Conservation (phyloP, 345 rosid species). For the Eucalyptus dawsonii region DNA sequence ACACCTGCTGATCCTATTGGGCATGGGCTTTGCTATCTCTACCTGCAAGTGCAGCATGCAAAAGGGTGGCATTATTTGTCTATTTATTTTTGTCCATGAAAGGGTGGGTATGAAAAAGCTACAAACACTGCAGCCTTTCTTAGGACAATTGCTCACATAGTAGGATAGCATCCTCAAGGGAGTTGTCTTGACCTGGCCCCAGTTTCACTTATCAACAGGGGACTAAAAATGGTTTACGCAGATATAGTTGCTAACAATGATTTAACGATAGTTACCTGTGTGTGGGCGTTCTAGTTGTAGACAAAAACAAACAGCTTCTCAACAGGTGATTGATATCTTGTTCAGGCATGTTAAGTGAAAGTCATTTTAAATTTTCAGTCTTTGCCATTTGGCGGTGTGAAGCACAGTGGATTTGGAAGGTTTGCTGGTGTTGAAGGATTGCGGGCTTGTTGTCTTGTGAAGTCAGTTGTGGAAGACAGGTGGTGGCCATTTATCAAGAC, state of each 20-base stretch:
- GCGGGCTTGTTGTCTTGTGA: constrained; percentile 91
- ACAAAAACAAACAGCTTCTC: not conserved
- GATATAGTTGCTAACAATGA: not conserved
- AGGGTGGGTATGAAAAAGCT: not conserved
- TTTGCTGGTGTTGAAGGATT: constrained; percentile 95
- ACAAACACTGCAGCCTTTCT: not conserved
- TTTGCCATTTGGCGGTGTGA: constrained; percentile 93
- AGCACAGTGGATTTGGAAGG: constrained; percentile 93
- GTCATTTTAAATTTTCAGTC: constrained; percentile 37
- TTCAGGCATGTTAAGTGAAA: not conserved
- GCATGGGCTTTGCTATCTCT: not conserved
- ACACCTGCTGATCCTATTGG: not conserved
- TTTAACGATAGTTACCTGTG: not conserved
- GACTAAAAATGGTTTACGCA: not conserved
- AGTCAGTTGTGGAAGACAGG: constrained; percentile 91
- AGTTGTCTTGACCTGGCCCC: not conserved
- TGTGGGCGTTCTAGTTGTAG: not conserved
- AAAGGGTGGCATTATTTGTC: not conserved
- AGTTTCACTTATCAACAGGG: not conserved
- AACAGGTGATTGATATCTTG: not conserved
- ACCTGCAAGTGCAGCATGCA: not conserved
- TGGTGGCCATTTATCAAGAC: constrained; percentile 96
- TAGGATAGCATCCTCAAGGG: not conserved
- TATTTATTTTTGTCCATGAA: too few species aligned
- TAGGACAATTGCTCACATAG: not conserved